Percentiles rank a stretch among this genome's conserved stretches.
Evolutionary conservation across 1,284 basidiomycete genomes (phyloP).

Genomic region (Ustilago cynodontis): DNA sequence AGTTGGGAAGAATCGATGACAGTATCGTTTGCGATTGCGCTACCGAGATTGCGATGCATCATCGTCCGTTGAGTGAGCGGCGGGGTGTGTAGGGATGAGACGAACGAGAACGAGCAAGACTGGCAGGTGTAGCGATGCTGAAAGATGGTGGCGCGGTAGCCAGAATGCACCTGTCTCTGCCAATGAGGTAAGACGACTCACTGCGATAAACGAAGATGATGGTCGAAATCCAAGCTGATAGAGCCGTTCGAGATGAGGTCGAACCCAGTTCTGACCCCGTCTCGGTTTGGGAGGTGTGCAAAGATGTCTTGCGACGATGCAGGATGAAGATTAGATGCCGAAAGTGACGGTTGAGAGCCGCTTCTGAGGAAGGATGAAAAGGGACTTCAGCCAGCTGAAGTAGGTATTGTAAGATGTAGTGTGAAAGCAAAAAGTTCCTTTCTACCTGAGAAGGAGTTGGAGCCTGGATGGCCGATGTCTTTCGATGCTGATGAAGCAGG

Average conservation of each 20-base stretch:
- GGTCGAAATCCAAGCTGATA: background rate
- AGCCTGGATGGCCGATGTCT: background rate
- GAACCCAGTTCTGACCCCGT: background rate
- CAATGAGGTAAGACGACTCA: constrained; percentile 18
- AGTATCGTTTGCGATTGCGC: constrained; percentile 7
- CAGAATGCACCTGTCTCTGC: constrained; percentile 11
- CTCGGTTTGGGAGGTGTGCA: background rate
- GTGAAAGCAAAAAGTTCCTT: background rate
- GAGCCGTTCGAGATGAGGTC: background rate
- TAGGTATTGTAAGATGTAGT: background rate
- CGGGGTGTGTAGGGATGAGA: background rate
- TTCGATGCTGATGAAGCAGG: background rate
- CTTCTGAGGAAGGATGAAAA: background rate
- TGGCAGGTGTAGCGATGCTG: background rate
- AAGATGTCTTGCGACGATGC: background rate
- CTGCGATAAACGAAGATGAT: background rate
- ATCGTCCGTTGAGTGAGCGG: constrained; percentile 9
- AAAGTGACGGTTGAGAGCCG: background rate
- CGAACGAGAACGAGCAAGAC: background rate
- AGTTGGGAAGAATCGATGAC: constrained; percentile 15
- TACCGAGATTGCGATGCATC: constrained; percentile 29
- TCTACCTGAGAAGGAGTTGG: constrained; percentile 26
- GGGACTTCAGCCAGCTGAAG: constrained; percentile 33
- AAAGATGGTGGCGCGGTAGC: background rate
- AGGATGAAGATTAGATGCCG: background rate